Conservation (phyloP, 768 basidiomycete genomes). For the Russula lepida region DNA sequence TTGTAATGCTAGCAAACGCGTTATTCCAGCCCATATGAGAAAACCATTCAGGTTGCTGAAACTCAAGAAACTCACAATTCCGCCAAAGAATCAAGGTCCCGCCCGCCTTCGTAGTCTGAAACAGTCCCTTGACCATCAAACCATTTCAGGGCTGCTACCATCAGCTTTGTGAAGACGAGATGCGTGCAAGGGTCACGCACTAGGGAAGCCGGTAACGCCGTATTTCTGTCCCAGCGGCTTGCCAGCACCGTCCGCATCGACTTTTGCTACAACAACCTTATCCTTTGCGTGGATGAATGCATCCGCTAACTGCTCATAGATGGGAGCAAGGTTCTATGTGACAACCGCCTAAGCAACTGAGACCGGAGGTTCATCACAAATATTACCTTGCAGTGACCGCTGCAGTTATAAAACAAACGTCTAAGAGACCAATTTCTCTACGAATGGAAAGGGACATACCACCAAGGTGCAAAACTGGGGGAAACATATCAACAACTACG, state of each 20-base stretch:
- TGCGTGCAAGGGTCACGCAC: conserved; percentile 38
- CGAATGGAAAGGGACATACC: conserved; percentile 39
- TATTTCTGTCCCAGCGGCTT: conserved; percentile 68
- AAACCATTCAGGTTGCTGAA: neutral
- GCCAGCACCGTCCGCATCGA: conserved; percentile 86
- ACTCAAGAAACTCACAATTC: conserved; percentile 49
- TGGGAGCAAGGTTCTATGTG: conserved; percentile 72
- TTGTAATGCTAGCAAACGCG: conserved; percentile 47
- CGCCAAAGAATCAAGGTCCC: conserved; percentile 71
- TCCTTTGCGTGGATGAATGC: conserved; percentile 72
- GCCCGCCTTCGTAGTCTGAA: conserved; percentile 65
- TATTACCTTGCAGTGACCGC: conserved; percentile 81
- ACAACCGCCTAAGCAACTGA: neutral
- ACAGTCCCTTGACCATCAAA: conserved; percentile 55
- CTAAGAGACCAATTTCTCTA: neutral
- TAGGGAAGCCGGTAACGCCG: conserved; percentile 79
- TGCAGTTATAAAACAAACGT: conserved; percentile 24
- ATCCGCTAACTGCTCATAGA: conserved; percentile 83
- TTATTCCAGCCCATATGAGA: neutral
- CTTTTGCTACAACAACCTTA: conserved; percentile 83
- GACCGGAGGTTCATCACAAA: neutral
- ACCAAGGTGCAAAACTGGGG: conserved; percentile 79
- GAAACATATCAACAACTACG: neutral
- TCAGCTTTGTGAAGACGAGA: conserved; percentile 6
- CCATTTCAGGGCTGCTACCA: conserved; percentile 77